Base-by-base conservation (phyloP, 2,329 filamentous ascomycete genomes). In the Truncatella angustata region DNA sequence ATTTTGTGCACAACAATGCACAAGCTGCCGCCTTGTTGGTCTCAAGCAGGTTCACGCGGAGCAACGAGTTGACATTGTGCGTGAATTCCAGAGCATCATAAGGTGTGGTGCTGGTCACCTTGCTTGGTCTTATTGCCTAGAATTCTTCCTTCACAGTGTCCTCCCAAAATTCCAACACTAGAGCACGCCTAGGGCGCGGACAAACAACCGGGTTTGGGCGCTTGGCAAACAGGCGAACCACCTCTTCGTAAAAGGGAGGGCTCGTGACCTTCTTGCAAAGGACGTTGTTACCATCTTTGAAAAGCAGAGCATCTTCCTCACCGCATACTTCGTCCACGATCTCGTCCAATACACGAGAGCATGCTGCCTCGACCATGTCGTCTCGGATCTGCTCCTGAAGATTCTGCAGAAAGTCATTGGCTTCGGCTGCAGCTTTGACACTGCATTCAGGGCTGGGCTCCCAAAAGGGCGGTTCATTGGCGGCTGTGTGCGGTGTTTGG, bases 141-240 rank as follows among this genome's bases (percentile, higher is more conserved):
- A 40, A 40, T 20, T 44, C 24, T 4, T 21, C 14, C 21, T 39
- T n/a, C 11, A 50, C 34, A 30, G 43, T 16, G 16, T 52, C 34
- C 11, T 57, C 47, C 39, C 56, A 56, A 54, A 65, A 57, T 16
- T 63, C 47, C n/a, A 6, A 18, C 6, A 63, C 60, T 4, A 56
- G 58, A 46, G 39, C 55, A 34, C 62, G 58, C 12, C 51, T 51
- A 28, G 47, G 14, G 21, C 40, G 56, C 3, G 36, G 26, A 44
- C 58, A 23, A 23, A 67, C 37, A 35, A 65, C 56, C 14, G 57
- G 57, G 16, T 58, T 63, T 2, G 50, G 26, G n/a, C 45, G 53
- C 16, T n/a, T 12, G 2, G 36, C 10, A n/a, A 65, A 63, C 12
- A 66, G 53, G 24, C 50, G 16, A 23, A 54, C 56, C 5, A 59